phyloP scores from a whole-genome alignment of 345 rosid genomes.

The Lumnitzera littorea region DNA sequence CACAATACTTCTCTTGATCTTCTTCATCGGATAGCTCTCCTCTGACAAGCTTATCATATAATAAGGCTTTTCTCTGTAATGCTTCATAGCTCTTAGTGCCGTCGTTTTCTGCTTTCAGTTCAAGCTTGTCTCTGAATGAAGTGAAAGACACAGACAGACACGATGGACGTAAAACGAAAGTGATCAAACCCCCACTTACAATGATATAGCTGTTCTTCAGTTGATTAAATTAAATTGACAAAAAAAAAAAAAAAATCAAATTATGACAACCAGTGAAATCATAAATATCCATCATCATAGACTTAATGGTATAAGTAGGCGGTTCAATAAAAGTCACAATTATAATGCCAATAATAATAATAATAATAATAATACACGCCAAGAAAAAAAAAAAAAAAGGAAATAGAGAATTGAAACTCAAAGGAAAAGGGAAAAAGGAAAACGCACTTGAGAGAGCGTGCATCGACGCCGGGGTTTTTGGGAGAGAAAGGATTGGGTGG shows the following conservation, averaged over 20 bases:
- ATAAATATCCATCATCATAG: too few relatives aligned
- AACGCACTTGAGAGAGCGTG: constrained; percentile 59
- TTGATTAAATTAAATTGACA: too few relatives aligned
- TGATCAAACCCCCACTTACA: neutral
- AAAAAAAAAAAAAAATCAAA: too few relatives aligned
- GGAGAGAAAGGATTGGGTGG: constrained; percentile 43
- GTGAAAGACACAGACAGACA: constrained; percentile 4
- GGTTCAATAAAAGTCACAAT: neutral
- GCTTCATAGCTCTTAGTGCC: constrained; percentile 83
- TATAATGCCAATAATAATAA: neutral
- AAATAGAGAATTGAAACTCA: neutral
- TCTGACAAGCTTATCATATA: constrained; percentile 70
- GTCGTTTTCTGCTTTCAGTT: constrained; percentile 73
- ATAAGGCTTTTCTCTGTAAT: constrained; percentile 77
- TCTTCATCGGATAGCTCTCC: constrained; percentile 93
- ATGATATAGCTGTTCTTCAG: neutral
- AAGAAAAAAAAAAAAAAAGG: neutral
- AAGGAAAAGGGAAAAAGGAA: neutral
- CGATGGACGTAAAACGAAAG: neutral
- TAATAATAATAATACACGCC: neutral
- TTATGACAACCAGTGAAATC: too few relatives aligned
- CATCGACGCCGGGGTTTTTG: constrained; percentile 75
- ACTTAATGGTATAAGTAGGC: too few relatives aligned
- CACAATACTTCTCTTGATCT: constrained; percentile 82
- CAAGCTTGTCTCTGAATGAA: constrained; percentile 72